Base-by-base conservation (phyloP, 2,329 filamentous ascomycete species). In the Sporothrix brasiliensis region DNA sequence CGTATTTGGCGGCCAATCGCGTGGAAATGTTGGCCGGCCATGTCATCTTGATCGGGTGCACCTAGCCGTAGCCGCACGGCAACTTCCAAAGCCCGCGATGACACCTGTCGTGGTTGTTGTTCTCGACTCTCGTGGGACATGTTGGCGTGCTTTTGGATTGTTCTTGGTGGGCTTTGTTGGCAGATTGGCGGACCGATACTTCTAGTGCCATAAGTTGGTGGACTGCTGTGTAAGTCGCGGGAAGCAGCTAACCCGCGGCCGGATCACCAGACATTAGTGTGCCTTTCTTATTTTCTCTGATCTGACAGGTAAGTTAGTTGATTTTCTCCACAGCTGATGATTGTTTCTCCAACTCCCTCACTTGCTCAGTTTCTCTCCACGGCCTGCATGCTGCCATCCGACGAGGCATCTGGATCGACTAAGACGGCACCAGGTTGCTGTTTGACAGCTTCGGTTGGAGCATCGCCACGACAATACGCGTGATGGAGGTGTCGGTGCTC, bases 1-100 rank as follows among this genome's bases (percentile, higher is more conserved):
- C 27, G 3, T 34, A 4, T 41, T 30, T 3, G 16, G 34, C 21
- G 19, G 56, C 56, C 56, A 24, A 41, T 41, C 54, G 30, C 52
- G 52, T 39, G 56, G 56, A 30, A 41, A 60, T 41, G 10, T 30
- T 41, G 56, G 53, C 53, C 27, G 53, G 60, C 7, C 19, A 39
- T 60, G 30, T 60, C 41, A 41, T 60, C 56, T 19, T 49, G 39
- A 63, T 49, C 60, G 60, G 60, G 60, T 63, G 41, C 60, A 30
- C 19, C 21, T 16, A 63, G 41, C 60, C 60, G 60, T n/a, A n/a
- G n/a, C n/a, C n/a, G n/a, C n/a, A n/a, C n/a, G 56, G 10, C 34
- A 60, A 21, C 4, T 2, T 16, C 56, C 56, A 60, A 30, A 14
- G 19, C 27, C 56, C 56, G 56, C n/a, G 50, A 24, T 53, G 7